Percentiles rank a stretch among this genome's conserved stretches.
Conservation (phyloP, 2,329 filamentous ascomycete genomes). For the Dactylellina haptotyla region DNA sequence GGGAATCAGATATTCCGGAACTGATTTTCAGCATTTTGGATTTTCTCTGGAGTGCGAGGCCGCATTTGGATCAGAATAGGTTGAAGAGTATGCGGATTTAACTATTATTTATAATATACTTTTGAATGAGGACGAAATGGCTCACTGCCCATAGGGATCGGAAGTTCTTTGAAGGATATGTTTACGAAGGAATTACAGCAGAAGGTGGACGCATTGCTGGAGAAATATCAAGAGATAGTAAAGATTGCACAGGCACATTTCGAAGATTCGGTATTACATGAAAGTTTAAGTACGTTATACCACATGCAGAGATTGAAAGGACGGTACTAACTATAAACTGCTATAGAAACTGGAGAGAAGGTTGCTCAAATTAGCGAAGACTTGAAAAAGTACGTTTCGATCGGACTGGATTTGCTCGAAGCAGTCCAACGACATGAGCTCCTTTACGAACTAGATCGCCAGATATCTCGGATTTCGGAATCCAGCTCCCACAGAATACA, state of each 20-base stretch:
- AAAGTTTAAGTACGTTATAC: slow-evolving; percentile 25
- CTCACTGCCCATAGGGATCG: too few species aligned
- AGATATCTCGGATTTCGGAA: not conserved
- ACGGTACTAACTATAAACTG: not conserved
- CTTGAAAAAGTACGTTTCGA: slow-evolving; percentile 11
- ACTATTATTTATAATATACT: too few species aligned
- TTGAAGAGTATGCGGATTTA: slow-evolving; percentile 33
- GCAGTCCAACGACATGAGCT: slow-evolving; percentile 18
- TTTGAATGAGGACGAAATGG: too few species aligned
- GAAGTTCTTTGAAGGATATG: too few species aligned
- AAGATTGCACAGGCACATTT: slow-evolving; percentile 24
- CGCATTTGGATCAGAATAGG: slow-evolving; percentile 25
- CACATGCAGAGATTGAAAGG: not conserved
- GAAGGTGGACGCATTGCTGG: slow-evolving; percentile 21
- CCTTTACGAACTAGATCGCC: slow-evolving; percentile 20
- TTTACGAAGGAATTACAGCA: too few species aligned
- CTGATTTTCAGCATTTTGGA: slow-evolving; percentile 20
- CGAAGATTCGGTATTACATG: slow-evolving; percentile 30
- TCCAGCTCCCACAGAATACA: slow-evolving; percentile 10
- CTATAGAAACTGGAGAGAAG: slow-evolving; percentile 29
- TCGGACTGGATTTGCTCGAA: slow-evolving; percentile 20
- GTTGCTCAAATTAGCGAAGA: slow-evolving; percentile 17
- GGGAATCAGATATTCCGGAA: slow-evolving; percentile 26
- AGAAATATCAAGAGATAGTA: slow-evolving; percentile 9
- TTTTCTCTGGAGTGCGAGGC: slow-evolving; percentile 26